These are phyloP conservation scores for Taxawa tesnikishii DNA, from an alignment of 2,329 filamentous ascomycete genomes.

Conservation along the genomic window DNA sequence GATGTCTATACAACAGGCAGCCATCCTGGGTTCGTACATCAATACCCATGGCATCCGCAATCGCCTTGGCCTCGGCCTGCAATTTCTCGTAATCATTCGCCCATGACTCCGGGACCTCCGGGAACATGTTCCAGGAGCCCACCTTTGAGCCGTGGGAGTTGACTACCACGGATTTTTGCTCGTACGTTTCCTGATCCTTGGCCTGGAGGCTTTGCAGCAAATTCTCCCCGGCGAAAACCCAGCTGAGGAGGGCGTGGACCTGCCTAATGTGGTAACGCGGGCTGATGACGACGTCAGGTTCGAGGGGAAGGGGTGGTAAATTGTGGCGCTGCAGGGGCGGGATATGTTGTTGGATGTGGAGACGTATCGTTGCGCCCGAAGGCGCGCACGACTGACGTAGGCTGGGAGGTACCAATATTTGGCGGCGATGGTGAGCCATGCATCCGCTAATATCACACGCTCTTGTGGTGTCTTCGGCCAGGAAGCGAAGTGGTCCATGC, in stretches of 20 bases:
- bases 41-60: constrained; percentile 16
- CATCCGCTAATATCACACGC: constrained; percentile 13
- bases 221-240: too few species aligned
- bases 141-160: too few species aligned
- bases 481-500: constrained; percentile 15
- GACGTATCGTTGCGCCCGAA: constrained; percentile 12
- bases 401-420: constrained; percentile 14
- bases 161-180: too few species aligned
- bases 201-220: too few species aligned
- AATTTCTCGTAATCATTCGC: constrained; percentile 12
- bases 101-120: constrained; percentile 15
- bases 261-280: too few species aligned
- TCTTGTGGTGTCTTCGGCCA: constrained; percentile 14
- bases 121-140: too few species aligned
- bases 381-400: constrained; percentile 12
- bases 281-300: too few species aligned
- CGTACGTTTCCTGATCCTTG: too few species aligned
- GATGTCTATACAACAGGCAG: constrained; percentile 14
- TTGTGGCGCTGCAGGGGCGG: constrained; percentile 1
- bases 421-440: constrained; percentile 15
- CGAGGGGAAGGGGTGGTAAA: too few species aligned
- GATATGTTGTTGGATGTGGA: constrained; percentile 2
- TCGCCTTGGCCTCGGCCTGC: constrained; percentile 12
- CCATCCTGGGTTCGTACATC: constrained; percentile 14
- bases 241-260: too few species aligned